These are phyloP conservation scores for Kwoniella newhampshirensis DNA, from an alignment of 768 basidiomycete genomes.

Conservation along the genomic window DNA sequence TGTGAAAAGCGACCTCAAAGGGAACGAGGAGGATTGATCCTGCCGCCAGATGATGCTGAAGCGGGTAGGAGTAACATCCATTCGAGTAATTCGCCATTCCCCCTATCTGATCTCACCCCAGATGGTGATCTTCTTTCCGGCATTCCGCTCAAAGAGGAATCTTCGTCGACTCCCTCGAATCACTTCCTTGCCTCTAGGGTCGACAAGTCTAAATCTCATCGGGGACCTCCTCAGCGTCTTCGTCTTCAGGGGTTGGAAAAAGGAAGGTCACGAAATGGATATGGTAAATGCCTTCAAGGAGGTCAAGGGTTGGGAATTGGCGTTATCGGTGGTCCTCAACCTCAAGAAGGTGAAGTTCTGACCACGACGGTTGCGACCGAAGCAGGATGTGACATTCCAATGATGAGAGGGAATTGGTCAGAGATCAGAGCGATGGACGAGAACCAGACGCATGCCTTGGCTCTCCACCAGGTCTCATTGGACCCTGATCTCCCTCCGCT, in stretches of 20 bases:
- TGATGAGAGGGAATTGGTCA: slow-evolving; percentile 8
- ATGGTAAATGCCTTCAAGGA: slow-evolving; percentile 19
- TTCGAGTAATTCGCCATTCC: too few relatives aligned
- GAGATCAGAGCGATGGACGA: neutral
- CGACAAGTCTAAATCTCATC: neutral
- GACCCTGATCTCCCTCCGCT: slow-evolving; percentile 34
- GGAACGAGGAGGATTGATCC: too few relatives aligned
- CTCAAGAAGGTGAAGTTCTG: neutral
- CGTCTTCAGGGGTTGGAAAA: slow-evolving; percentile 21
- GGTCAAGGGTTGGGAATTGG: slow-evolving; percentile 29
- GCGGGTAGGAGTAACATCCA: too few relatives aligned
- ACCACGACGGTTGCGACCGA: slow-evolving; percentile 8
- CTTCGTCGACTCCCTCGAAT: too few relatives aligned
- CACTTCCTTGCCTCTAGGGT: too few relatives aligned
- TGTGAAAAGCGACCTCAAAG: slow-evolving; percentile 1
- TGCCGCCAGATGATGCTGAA: too few relatives aligned
- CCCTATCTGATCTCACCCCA: too few relatives aligned
- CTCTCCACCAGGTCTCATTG: slow-evolving; percentile 18
- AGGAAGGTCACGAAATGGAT: slow-evolving; percentile 19
- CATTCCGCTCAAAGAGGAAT: too few relatives aligned
- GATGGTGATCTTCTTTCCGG: too few relatives aligned
- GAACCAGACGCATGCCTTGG: neutral
- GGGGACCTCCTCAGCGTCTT: neutral
- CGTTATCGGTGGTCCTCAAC: slow-evolving; percentile 29
- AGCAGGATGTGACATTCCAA: slow-evolving; percentile 29